phyloP scores from a whole-genome alignment of 202 grass and related monocot species.

The Zoysia matrella region DNA sequence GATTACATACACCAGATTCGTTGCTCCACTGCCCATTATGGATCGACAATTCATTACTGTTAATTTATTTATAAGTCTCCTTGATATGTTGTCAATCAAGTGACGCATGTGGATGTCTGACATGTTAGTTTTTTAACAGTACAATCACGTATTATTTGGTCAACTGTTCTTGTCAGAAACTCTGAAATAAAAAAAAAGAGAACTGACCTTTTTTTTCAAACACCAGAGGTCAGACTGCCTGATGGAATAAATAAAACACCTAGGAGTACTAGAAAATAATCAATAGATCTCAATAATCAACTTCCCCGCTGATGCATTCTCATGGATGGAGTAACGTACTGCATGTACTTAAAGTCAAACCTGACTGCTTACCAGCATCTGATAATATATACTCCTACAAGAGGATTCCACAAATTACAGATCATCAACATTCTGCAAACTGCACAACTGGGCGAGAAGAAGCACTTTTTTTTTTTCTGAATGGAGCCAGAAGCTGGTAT shows the following conservation, averaged over 20 bases:
- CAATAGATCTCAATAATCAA: not conserved
- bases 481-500: constrained; percentile 5
- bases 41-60: not conserved
- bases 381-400: not conserved
- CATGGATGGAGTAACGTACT: not conserved
- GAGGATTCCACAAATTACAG: not conserved
- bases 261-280: too few species aligned
- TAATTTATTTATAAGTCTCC: not conserved
- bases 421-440: not conserved
- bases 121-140: constrained; percentile 4
- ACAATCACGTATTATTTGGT: not conserved
- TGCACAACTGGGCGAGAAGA: not conserved
- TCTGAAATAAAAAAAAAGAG: not conserved
- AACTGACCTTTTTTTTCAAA: not conserved
- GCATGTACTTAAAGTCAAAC: not conserved
- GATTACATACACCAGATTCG: constrained; percentile 10
- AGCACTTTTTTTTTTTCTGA: constrained; percentile 1
- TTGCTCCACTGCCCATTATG: not conserved
- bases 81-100: constrained; percentile 1
- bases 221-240: not conserved
- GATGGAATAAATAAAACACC: not conserved
- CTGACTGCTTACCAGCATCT: not conserved
- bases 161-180: not conserved
- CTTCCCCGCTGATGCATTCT: not conserved
- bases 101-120: not conserved